Percentiles rank a stretch among this genome's conserved stretches.
These are phyloP conservation scores for Ziziphus jujuba DNA, from an alignment of 306 rosid species.

Conservation along the genomic window DNA sequence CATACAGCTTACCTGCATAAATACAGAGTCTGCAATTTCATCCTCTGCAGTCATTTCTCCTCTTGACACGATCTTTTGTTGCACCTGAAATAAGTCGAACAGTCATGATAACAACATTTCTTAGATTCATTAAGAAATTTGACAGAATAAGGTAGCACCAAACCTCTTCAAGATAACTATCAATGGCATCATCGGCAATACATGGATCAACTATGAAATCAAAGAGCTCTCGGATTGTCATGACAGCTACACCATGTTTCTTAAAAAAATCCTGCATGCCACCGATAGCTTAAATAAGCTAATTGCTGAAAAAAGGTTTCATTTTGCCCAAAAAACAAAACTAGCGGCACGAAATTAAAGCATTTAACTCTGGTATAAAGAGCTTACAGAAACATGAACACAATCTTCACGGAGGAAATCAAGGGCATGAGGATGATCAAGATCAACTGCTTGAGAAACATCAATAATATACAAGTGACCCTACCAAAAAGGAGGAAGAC, in stretches of 20 bases:
- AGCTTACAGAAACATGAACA: conserved; percentile 71
- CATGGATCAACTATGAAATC: conserved; percentile 85
- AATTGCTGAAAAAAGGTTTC: neutral
- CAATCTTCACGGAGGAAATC: conserved; percentile 84
- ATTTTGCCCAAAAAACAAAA: neutral
- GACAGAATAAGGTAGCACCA: neutral
- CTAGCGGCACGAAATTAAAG: neutral
- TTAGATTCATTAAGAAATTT: conserved; percentile 17
- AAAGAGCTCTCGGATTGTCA: conserved; percentile 78
- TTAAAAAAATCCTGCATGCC: conserved; percentile 72
- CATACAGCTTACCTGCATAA: conserved; percentile 58
- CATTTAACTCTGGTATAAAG: neutral
- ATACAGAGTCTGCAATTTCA: conserved; percentile 76
- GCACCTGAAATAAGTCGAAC: conserved; percentile 43
- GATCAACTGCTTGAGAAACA: conserved; percentile 95
- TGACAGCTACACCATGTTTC: conserved; percentile 89
- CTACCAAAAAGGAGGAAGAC: conserved; percentile 37
- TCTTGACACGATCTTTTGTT: conserved; percentile 55
- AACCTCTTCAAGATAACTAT: conserved; percentile 82
- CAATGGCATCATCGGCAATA: conserved; percentile 74
- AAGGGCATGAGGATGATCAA: conserved; percentile 84
- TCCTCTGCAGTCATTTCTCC: conserved; percentile 74
- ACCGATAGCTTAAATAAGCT: conserved; percentile 23
- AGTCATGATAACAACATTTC: conserved; percentile 7
- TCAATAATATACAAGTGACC: conserved; percentile 87